Percentiles rank a stretch among this genome's conserved stretches.
Evolutionary conservation across 257 asterid genomes (phyloP).

Genomic region (Lithospermum erythrorhizon): DNA sequence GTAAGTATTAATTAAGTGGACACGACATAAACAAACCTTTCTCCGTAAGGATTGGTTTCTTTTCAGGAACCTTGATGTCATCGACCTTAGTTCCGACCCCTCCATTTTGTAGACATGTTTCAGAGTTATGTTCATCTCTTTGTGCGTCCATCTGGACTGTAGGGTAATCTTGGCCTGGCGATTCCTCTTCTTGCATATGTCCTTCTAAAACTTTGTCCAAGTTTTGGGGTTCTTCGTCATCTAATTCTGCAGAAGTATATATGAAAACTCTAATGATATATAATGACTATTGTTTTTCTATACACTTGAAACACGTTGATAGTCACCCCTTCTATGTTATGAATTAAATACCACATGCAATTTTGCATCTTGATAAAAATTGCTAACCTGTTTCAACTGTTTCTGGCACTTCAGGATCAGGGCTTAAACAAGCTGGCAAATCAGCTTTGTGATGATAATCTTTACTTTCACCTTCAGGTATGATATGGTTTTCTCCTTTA

Average conservation of each 20-base stretch:
- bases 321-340: not conserved
- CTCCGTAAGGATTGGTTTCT: constrained; percentile 2
- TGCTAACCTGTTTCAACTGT: constrained; percentile 29
- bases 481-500: constrained; percentile 20
- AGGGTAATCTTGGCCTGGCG: constrained; percentile 11
- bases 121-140: not conserved
- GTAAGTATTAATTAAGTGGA: not conserved
- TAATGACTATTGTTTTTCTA: too few species aligned
- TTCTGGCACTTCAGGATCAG: constrained; percentile 4
- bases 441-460: constrained; percentile 21
- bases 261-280: too few species aligned
- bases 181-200: constrained; percentile 16
- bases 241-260: constrained; percentile 4
- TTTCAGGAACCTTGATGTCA: not conserved
- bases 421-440: constrained; percentile 9
- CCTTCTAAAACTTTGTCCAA: constrained; percentile 8
- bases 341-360: not conserved
- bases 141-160: not conserved
- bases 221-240: constrained; percentile 5
- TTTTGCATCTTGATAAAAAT: not conserved
- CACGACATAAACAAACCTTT: constrained; percentile 24
- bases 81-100: not conserved
- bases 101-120: not conserved
- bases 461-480: constrained; percentile 18
- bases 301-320: not conserved